These are phyloP conservation scores for Aureobasidium mangrovei DNA, from an alignment of 2,329 filamentous ascomycete genomes.

Conservation along the genomic window DNA sequence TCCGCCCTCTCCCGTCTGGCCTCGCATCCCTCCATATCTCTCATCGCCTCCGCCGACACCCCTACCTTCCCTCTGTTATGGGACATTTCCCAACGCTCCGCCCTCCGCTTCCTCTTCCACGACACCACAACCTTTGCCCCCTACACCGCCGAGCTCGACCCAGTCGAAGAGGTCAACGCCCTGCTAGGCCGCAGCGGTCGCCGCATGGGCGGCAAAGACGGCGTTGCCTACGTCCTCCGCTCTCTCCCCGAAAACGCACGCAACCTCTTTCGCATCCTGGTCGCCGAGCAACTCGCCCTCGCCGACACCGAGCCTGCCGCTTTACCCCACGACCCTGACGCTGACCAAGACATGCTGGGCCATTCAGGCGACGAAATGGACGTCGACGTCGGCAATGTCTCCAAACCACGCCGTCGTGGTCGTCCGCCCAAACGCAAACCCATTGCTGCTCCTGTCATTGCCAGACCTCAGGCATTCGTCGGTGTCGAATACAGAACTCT, in stretches of 20 bases:
- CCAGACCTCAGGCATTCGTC: constrained; percentile 27
- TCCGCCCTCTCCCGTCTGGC: constrained; percentile 67
- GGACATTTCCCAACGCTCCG: constrained; percentile 75
- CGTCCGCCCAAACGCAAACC: constrained; percentile 12
- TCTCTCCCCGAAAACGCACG: constrained; percentile 88
- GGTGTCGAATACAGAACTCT: constrained; percentile 84
- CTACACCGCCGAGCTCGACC: constrained; percentile 65
- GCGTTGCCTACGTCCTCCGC: constrained; percentile 81
- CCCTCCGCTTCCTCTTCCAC: constrained; percentile 83
- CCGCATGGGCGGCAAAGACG: constrained; percentile 78
- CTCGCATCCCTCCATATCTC: constrained; percentile 59
- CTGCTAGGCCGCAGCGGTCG: constrained; percentile 73
- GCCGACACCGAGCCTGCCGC: constrained; percentile 38
- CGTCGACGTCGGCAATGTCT: constrained; percentile 20
- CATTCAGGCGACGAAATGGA: constrained; percentile 16
- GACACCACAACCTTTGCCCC: constrained; percentile 84
- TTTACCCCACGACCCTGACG: not conserved
- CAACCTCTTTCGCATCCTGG: constrained; percentile 73
- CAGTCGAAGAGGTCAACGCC: constrained; percentile 83
- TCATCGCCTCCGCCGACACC: constrained; percentile 78
- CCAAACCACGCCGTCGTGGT: constrained; percentile 20
- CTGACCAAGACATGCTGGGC: constrained; percentile 6
- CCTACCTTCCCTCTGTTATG: constrained; percentile 82
- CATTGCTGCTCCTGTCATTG: not conserved
- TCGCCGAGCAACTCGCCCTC: constrained; percentile 71